Base-by-base conservation (phyloP, 306 rosid genomes). In the Gastrolobium bilobum region DNA sequence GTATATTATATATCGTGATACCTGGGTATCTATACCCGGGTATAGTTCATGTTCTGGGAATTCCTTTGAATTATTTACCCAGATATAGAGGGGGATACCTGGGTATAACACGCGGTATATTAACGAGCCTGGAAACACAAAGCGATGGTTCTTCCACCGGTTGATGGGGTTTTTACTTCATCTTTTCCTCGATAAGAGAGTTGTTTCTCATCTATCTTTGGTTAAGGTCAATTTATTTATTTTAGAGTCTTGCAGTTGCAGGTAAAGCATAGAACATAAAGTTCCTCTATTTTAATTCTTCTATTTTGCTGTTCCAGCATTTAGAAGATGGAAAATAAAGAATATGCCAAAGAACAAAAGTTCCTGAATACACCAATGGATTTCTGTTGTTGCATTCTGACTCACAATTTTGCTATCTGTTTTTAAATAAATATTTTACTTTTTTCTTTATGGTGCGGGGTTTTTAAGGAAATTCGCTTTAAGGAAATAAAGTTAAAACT, bases 171-270 rank as follows among this genome's bases (percentile, higher is more conserved):
- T 61, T 73, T 30, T 0, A 7, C 52, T 20, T 33, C 88, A 0
- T 14, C 84, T 11, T 82, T 90, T 65, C 13, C 82, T 34, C 86
- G 97, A 13, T 87, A 92, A 7, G 97, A 82, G 33, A 92, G 96
- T 26, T 92, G 97, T 85, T 89, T 92, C 84, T 71, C 97, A 2
- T 82, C 91, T 11, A 85, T 92, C 42, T 71, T 88, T 29, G 78
- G 93, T 40, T 92, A 80, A 88, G 10, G 9, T 15, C 7, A 0
- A 30, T 9, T 20, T 7, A 1, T 11, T 13, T 9, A 38, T 31
- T 73, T 46, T 59, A 54, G 63, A 5, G 39, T 54, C 6, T 57
- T 68, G 64, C 50, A 73, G 80, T 51, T 63, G 53, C 68, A 68
- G 82, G 57, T 77, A 29, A 68, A 73, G 58, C 10, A 8, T 62